These are phyloP conservation scores for Nothophytophthora sp. DNA, from an alignment of 352 stramenopile species.

Conservation along the genomic window DNA sequence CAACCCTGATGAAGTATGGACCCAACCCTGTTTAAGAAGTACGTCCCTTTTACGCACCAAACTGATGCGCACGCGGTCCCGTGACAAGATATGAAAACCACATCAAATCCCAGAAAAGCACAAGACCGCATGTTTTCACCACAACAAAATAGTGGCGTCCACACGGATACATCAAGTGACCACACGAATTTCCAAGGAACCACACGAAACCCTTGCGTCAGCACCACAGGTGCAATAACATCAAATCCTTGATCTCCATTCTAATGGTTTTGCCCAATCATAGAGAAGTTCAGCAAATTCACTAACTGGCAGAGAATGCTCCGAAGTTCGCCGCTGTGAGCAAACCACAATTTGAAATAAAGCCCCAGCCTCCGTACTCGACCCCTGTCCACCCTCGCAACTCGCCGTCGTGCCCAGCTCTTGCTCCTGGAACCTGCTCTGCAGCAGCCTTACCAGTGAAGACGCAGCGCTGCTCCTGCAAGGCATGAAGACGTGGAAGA, in stretches of 20 bases:
- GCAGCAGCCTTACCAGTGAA: neutral
- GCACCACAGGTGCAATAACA: no score
- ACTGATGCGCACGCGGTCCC: no score
- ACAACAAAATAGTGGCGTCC: conserved; percentile 2
- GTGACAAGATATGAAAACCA: no score
- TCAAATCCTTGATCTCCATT: no score
- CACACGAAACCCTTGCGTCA: neutral
- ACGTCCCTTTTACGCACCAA: no score
- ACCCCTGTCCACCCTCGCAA: neutral
- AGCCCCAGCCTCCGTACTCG: neutral
- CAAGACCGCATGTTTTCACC: no score
- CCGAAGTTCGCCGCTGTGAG: neutral
- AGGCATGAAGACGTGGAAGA: conserved; percentile 3
- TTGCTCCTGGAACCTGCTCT: conserved; percentile 5
- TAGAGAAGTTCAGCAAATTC: neutral
- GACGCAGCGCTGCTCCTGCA: conserved; percentile 4
- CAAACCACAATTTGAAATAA: no score
- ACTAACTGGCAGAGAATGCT: neutral
- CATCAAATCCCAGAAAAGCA: no score
- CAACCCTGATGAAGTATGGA: no score
- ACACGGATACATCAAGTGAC: no score
- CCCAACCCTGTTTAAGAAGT: no score
- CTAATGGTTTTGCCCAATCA: conserved; percentile 5
- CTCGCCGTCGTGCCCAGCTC: conserved; percentile 1
- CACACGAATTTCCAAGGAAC: conserved; percentile 5